Evolutionary conservation across 305 asterid genomes (phyloP), one percentile per base, ranked within the genome.

Genomic region (Euphrasia arctica): DNA sequence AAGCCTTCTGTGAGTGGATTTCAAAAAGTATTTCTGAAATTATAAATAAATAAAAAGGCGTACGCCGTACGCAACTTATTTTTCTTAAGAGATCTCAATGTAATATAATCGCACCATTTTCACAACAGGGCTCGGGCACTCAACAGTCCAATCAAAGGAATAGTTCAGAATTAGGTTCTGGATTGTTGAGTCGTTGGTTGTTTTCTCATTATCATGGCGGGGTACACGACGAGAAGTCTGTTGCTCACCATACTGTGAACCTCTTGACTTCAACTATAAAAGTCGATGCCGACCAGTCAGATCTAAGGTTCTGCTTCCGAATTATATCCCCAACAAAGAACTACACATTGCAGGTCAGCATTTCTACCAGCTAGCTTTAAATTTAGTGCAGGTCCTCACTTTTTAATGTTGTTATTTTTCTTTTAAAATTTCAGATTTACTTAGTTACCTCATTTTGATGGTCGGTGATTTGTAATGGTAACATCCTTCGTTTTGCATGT

Each of bases 241-340:
- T 95, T 71, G 97, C 99, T 63, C 99, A 95, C 78, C 95, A 95
- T 81, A 95, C 99, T 11, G 98, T 95, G 60, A 91, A 95, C 81
- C 79, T 95, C 64, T 82, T 95, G 87, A 95, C 99, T 32, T 95
- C 99, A 63, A 95, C 99, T 27, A 95, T 95, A 70, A 95, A 94
- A 80, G 96, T 89, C 31, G 98, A 95, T 75, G 98, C 99, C 27
- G 99, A 95, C 78, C 99, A 95, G 69, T 95, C 99, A 62, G 97
- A 95, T 78, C 81, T 95, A 66, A 85, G 99, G 77, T 95, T 95
- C 79, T 95, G 99, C 83, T 95, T 95, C 80, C 85, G 98, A 69
- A 95, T 95, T 72, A 94, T 94, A 76, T 94, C 99, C 64, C 99
- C 99, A 52, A 85, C 96, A 65, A 94, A 94, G 82, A 94, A 92